Evolutionary conservation across 805 yeast species (phyloP).

Genomic region (Debaryomyces castellii): DNA sequence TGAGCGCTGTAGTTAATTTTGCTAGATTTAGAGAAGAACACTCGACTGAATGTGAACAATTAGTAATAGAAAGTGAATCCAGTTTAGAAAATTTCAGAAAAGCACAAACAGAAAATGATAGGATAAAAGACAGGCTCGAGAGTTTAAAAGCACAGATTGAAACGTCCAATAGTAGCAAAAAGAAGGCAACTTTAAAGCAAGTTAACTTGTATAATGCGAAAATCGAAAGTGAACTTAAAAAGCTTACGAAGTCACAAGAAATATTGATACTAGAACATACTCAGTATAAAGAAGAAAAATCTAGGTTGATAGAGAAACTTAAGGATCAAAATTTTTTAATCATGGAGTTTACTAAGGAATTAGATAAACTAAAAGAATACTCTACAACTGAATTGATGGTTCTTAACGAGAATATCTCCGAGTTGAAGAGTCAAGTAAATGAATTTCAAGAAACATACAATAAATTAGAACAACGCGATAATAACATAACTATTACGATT

Average conservation of each 20-base stretch:
- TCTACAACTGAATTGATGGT: conserved; percentile 60
- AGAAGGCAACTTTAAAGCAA: conserved; percentile 39
- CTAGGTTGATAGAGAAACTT: conserved; percentile 53
- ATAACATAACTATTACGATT: conserved; percentile 52
- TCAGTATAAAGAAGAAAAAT: conserved; percentile 62
- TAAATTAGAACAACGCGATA: conserved; percentile 41
- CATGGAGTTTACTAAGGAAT: conserved; percentile 55
- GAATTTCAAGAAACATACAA: conserved; percentile 26
- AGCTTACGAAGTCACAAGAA: conserved; percentile 63
- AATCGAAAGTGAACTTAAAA: conserved; percentile 61
- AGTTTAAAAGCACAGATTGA: conserved; percentile 32
- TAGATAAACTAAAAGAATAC: conserved; percentile 60
- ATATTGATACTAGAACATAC: conserved; percentile 58
- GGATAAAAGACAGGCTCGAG: conserved; percentile 35
- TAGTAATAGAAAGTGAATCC: conserved; percentile 54
- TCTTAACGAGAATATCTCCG: conserved; percentile 51
- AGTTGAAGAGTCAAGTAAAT: conserved; percentile 46
- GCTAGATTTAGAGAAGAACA: conserved; percentile 82
- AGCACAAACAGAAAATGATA: conserved; percentile 39
- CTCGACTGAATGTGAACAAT: conserved; percentile 63
- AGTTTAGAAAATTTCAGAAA: conserved; percentile 42
- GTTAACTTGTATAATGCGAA: conserved; percentile 47
- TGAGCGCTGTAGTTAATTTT: conserved; percentile 83
- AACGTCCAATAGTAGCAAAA: conserved; percentile 18
- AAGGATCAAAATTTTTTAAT: conserved; percentile 61